A percentile compares a stretch with the other conserved stretches of the same genome.
These are phyloP conservation scores for Cryoendolithus antarcticus DNA, from an alignment of 2,329 filamentous ascomycete genomes.

Conservation along the genomic window DNA sequence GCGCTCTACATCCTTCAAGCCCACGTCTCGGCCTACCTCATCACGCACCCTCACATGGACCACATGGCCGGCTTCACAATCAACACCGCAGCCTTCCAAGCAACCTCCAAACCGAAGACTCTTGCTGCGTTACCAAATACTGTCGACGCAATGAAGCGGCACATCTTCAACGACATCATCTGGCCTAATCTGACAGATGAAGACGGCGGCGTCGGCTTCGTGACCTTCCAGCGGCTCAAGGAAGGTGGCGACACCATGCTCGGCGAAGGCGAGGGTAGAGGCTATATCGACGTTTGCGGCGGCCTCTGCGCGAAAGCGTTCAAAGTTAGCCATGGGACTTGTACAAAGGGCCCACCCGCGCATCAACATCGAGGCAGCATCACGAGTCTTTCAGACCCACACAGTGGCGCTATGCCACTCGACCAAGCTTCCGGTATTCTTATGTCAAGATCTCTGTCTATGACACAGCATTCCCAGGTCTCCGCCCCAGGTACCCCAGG, in stretches of 20 bases:
- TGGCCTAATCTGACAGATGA: constrained; percentile 97
- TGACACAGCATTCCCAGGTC: constrained; percentile 15
- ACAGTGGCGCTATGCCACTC: constrained; percentile 1
- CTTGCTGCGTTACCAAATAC: constrained; percentile 77
- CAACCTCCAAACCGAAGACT: constrained; percentile 64
- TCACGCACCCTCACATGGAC: constrained; percentile 95
- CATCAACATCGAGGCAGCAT: constrained; percentile 32
- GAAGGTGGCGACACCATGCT: constrained; percentile 80
- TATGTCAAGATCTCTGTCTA: constrained; percentile 10
- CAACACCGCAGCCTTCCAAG: constrained; percentile 79
- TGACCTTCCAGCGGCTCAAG: constrained; percentile 78
- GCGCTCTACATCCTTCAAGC: constrained; percentile 66
- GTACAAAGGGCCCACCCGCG: constrained; percentile 49
- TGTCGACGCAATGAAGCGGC: constrained; percentile 81
- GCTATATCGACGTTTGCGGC: constrained; percentile 80
- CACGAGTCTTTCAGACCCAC: constrained; percentile 25
- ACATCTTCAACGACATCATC: constrained; percentile 96
- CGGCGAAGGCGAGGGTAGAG: constrained; percentile 65
- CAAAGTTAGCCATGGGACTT: constrained; percentile 80
- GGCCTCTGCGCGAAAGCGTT: constrained; percentile 81
- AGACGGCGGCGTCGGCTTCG: constrained; percentile 81
- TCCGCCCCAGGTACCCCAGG: constrained; percentile 20
- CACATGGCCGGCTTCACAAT: constrained; percentile 86
- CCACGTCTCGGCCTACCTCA: constrained; percentile 76
- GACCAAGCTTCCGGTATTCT: not conserved